Percentiles rank a stretch among this genome's conserved stretches.
phyloP scores from a whole-genome alignment of 2,329 filamentous ascomycete genomes.

The Phyllachora maydis region DNA sequence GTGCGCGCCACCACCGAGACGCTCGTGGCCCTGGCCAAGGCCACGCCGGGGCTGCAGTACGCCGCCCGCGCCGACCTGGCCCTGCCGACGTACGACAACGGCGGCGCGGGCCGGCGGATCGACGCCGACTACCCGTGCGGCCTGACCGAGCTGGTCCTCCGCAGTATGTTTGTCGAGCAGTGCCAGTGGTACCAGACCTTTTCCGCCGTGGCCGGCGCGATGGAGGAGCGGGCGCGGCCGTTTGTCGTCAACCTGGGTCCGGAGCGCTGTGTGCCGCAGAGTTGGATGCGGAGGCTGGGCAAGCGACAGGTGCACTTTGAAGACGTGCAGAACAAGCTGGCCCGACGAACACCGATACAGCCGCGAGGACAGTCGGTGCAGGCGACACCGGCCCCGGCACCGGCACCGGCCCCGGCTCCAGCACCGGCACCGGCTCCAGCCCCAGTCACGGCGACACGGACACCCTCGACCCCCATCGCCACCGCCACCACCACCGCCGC shows the following conservation, averaged over 20 bases:
- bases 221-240: slow-evolving; percentile 2
- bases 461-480: neutral
- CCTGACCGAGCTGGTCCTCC: too few relatives aligned
- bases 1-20: slow-evolving; percentile 3
- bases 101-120: slow-evolving; percentile 7
- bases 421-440: neutral
- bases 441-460: neutral
- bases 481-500: neutral
- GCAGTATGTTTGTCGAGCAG: slow-evolving; percentile 12
- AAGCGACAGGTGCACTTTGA: slow-evolving; percentile 4
- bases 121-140: too few relatives aligned
- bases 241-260: slow-evolving; percentile 13
- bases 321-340: slow-evolving; percentile 1
- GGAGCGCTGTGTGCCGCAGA: slow-evolving; percentile 14
- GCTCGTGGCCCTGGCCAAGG: slow-evolving; percentile 10
- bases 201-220: slow-evolving; percentile 2
- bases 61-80: slow-evolving; percentile 9
- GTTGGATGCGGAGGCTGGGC: slow-evolving; percentile 9
- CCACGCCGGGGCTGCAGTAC: slow-evolving; percentile 10
- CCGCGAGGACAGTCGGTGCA: too few relatives aligned
- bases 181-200: slow-evolving; percentile 14
- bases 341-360: too few relatives aligned
- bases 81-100: slow-evolving; percentile 7
- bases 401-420: neutral
- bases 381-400: too few relatives aligned